These are phyloP conservation scores for Erythrophleum ivorense DNA, from an alignment of 331 rosid species.

Conservation along the genomic window DNA sequence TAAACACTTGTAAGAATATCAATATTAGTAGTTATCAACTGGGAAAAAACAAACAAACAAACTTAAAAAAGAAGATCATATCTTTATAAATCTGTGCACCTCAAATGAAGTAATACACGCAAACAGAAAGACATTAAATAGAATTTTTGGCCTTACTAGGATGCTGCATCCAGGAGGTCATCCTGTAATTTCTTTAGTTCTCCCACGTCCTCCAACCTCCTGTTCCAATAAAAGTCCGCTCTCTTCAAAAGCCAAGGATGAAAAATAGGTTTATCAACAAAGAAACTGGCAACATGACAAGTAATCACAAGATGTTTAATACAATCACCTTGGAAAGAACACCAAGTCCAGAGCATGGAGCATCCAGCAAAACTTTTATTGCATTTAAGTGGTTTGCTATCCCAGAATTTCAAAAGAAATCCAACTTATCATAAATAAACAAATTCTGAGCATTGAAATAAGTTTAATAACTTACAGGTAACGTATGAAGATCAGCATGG, in stretches of 20 bases:
- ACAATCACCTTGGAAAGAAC: conserved; percentile 87
- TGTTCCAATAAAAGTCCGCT: conserved; percentile 91
- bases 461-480: conserved; percentile 56
- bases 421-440: conserved; percentile 33
- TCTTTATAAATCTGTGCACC: background rate
- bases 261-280: conserved; percentile 32
- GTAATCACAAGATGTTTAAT: conserved; percentile 24
- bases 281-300: background rate
- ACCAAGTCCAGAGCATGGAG: conserved; percentile 89
- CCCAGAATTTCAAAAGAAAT: conserved; percentile 48
- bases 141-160: conserved; percentile 54
- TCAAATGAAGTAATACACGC: background rate
- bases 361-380: conserved; percentile 87
- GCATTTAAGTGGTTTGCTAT: conserved; percentile 51
- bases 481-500: conserved; percentile 67
- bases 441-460: conserved; percentile 23
- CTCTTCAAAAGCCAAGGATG: conserved; percentile 60
- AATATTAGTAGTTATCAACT: background rate
- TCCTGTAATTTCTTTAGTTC: conserved; percentile 78
- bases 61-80: background rate
- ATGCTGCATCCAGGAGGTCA: conserved; percentile 80
- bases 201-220: conserved; percentile 72
- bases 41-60: no score
- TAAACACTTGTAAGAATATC: background rate
- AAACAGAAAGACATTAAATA: conserved; percentile 16